Base-by-base conservation (phyloP, 768 basidiomycete species). In the Serendipita vermifera region DNA sequence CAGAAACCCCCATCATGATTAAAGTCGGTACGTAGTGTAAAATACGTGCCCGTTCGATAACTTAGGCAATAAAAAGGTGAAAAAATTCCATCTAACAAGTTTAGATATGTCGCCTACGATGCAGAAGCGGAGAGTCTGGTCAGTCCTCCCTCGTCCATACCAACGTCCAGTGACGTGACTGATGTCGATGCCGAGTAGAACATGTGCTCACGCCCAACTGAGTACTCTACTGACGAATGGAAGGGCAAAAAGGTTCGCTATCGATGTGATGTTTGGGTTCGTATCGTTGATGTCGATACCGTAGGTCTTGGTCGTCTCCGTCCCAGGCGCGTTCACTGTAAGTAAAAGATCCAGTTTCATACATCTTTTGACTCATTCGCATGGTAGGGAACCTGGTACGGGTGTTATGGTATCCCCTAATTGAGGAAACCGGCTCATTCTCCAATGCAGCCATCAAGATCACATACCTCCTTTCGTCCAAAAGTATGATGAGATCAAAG, bases 401-500 rank as follows among this genome's bases (percentile, higher is more conserved):
- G 26, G 24, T 22, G 26, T 36, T 9, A 36, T 43, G 7, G 26
- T 9, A 9, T 14, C 40, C 9, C 26, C 20, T 11, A 26, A 43
- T 24, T 26, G 13, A 13, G 26, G 24, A 24, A 27, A 51, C 24
- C 22, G 9, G 7, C 20, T 51, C 46, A n/a, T 51, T 6, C 26
- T n/a, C n/a, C n/a, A n/a, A n/a, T n/a, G n/a, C 9, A 51, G 71
- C 64, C 72, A 74, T 57, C 61, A 66, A 59, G 67, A 69, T 64
- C 72, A 75, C 65, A 67, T 77, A 36, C 75, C 73, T 26, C 70
- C 74, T 7, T 91, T 83, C 71, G 76, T 90, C 60, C 66, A 75
- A 55, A 73, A 75, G 55, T 83, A 78, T 67, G 75, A 81, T 13
- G 72, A 81, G 64, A 86, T 86, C 77, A 81, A 81, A 70, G 77